A percentile compares a stretch with the other conserved stretches of the same genome.
phyloP scores from a whole-genome alignment of 2,329 filamentous ascomycete species.

The Emericellopsis atlantica region DNA sequence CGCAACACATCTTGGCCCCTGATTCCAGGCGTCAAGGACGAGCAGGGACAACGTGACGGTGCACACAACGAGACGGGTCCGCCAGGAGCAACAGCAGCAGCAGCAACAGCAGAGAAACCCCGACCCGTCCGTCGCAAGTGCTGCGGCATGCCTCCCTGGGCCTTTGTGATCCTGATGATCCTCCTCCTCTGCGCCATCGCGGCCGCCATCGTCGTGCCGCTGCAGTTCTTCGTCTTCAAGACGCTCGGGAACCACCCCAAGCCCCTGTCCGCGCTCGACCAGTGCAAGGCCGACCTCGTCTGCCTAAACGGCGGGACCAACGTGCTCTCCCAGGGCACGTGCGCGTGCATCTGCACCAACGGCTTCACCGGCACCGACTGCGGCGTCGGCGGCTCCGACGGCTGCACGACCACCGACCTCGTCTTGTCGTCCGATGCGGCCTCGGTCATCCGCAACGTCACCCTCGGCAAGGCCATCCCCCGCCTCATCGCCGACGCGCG shows the following conservation, averaged over 20 bases:
- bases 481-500: constrained; percentile 54
- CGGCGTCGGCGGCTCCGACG: constrained; percentile 29
- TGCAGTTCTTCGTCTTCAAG: constrained; percentile 50
- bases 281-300: constrained; percentile 47
- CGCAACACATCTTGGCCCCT: constrained; percentile 35
- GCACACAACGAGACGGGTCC: neutral
- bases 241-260: constrained; percentile 24
- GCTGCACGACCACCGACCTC: constrained; percentile 39
- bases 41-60: neutral
- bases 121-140: constrained; percentile 45
- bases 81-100: constrained; percentile 1
- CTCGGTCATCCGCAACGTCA: constrained; percentile 48
- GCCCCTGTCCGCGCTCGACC: constrained; percentile 22
- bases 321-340: constrained; percentile 53
- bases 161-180: constrained; percentile 54
- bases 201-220: constrained; percentile 71
- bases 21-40: constrained; percentile 13
- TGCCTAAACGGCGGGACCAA: constrained; percentile 77
- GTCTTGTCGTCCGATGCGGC: constrained; percentile 25
- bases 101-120: constrained; percentile 12
- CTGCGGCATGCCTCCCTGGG: constrained; percentile 76
- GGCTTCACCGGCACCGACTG: constrained; percentile 60
- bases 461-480: constrained; percentile 68
- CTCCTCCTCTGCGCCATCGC: constrained; percentile 60
- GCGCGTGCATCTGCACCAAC: constrained; percentile 80